Evolutionary conservation across 805 yeast species (phyloP).

Genomic region (Isabelozyma rhagii): DNA sequence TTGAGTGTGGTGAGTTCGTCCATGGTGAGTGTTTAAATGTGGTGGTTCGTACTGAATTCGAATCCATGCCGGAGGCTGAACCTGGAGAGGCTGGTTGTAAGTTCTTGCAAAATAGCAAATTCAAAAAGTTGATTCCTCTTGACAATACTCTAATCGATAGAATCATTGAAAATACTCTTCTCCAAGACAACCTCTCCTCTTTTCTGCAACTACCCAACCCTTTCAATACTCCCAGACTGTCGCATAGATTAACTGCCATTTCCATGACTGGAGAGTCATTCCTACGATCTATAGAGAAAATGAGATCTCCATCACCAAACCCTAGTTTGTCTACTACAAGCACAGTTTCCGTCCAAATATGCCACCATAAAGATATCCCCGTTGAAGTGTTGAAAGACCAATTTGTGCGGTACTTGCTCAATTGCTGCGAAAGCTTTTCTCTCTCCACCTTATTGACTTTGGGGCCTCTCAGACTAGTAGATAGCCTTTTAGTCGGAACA

Average conservation of each 20-base stretch:
- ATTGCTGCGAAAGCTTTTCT: conserved; percentile 17
- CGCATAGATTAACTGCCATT: not conserved
- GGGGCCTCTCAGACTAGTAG: conserved; percentile 37
- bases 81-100: not conserved
- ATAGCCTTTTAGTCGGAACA: conserved; percentile 22
- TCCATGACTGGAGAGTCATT: not conserved
- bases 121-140: conserved; percentile 4
- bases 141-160: conserved; percentile 5
- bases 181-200: not conserved
- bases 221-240: not conserved
- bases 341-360: conserved; percentile 14
- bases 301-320: conserved; percentile 17
- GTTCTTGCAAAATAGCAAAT: not conserved
- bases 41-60: conserved; percentile 1
- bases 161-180: conserved; percentile 2
- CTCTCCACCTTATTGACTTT: conserved; percentile 24
- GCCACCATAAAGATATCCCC: conserved; percentile 14
- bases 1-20: conserved; percentile 52
- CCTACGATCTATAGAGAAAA: not conserved
- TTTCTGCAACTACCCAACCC: not conserved
- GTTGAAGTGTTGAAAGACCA: conserved; percentile 24
- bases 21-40: conserved; percentile 59
- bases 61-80: conserved; percentile 1
- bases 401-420: conserved; percentile 26
- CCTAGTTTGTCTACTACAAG: conserved; percentile 14